Base-by-base conservation (phyloP, 306 rosid genomes). In the Dryas drummondii region DNA sequence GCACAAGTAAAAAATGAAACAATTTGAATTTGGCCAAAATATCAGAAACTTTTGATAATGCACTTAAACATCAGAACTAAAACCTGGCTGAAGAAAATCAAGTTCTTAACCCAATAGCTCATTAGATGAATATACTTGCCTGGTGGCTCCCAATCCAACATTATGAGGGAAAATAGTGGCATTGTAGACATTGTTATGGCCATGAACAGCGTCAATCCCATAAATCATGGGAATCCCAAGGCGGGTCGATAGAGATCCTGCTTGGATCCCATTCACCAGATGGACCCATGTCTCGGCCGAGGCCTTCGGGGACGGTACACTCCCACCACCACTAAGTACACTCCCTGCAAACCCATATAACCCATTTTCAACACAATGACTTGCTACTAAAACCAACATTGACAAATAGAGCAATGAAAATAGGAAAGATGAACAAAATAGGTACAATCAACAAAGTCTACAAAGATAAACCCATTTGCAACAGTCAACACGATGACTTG, bases 321-420 rank as follows among this genome's bases (percentile, higher is more conserved):
- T 94, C 44, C 98, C 98, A 77, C 98, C 98, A 1, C 98, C 98
- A 78, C 98, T 94, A 74, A 94, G 89, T 32, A 94, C 98, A 84
- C 97, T 94, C 82, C 98, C 98, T 94, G 87, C 51, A 79, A 56
- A 72, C 52, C 32, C 49, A 41, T 19, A 2, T 27, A 53, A 17
- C 40, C 16, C 64, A 27, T 41, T 49, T 49, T n/a, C 17, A 10
- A 2, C 12, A 27, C n/a, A 37, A 12, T 32, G 40, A 58, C 32
- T 10, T 26, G 41, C 62, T 26, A 22, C 63, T 58, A 58, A 57
- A 58, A 10, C 63, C 42, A 66, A 59, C 50, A 50, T 48, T 16
- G 17, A 32, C 46, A 49, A 11, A 49, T 13, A 7, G 19, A 19
- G 19, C 9, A 22, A 22, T 7, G 54, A 0, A 52, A 19, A 26